These are phyloP conservation scores for Pseudogymnoascus sp. DNA, from an alignment of 2,329 filamentous ascomycete species.

Conservation along the genomic window DNA sequence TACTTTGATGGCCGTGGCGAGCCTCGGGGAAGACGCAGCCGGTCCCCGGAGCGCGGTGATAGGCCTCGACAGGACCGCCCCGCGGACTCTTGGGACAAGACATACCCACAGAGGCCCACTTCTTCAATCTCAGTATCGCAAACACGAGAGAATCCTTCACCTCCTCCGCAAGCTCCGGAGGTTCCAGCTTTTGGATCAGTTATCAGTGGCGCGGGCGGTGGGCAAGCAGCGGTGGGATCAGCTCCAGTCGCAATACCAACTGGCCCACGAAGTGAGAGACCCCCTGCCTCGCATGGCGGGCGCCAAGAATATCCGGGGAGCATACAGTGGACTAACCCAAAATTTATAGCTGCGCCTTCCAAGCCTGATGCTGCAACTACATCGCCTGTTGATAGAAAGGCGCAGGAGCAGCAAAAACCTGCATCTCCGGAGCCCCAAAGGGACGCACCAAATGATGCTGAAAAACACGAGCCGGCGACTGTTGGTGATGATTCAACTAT, in stretches of 20 bases:
- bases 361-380: neutral
- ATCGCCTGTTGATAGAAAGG: slow-evolving; percentile 2
- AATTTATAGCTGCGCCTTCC: neutral
- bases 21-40: slow-evolving; percentile 21
- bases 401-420: neutral
- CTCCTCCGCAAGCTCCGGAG: slow-evolving; percentile 43
- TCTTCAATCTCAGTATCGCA: neutral
- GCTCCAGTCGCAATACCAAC: slow-evolving; percentile 5
- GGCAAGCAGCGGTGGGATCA: slow-evolving; percentile 1
- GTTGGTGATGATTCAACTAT: neutral
- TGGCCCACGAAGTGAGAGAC: slow-evolving; percentile 8
- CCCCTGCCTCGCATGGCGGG: slow-evolving; percentile 6
- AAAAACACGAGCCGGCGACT: neutral
- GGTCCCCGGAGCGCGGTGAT: slow-evolving; percentile 23
- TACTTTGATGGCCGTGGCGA: slow-evolving; percentile 50
- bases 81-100: slow-evolving; percentile 9
- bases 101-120: slow-evolving; percentile 5
- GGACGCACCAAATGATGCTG: neutral
- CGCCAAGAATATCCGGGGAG: slow-evolving; percentile 3
- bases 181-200: slow-evolving; percentile 47
- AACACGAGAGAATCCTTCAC: slow-evolving; percentile 34
- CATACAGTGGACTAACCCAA: slow-evolving; percentile 8
- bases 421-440: neutral
- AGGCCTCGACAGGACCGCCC: neutral
- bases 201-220: slow-evolving; percentile 1